These are phyloP conservation scores for Urochloa ruziziensis DNA, from an alignment of 176 grass and related monocot species.

Conservation along the genomic window DNA sequence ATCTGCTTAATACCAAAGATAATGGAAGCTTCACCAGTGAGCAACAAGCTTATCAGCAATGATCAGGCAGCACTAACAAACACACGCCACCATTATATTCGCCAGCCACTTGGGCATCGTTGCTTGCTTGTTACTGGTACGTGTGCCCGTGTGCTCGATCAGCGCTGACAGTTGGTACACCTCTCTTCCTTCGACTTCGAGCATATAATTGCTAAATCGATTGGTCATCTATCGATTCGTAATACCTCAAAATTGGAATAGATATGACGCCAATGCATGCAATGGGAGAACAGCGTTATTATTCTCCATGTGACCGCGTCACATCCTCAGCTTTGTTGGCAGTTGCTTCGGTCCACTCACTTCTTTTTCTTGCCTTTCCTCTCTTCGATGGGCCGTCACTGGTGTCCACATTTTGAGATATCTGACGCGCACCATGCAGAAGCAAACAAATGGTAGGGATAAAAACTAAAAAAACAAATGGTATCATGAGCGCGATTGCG, in stretches of 20 bases:
- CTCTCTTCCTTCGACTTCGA: too few species aligned
- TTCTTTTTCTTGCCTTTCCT: too few species aligned
- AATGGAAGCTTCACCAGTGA: not conserved
- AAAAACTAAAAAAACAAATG: too few species aligned
- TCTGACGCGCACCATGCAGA: not conserved
- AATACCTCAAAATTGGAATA: not conserved
- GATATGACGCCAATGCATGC: too few species aligned
- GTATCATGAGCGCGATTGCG: too few species aligned
- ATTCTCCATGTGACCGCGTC: too few species aligned
- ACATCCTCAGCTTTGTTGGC: not conserved
- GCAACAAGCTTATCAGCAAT: not conserved
- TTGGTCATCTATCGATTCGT: too few species aligned
- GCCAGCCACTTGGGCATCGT: not conserved
- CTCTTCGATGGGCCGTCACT: not conserved
- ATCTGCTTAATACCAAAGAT: not conserved
- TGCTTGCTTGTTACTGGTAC: not conserved
- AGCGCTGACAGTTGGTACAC: too few species aligned
- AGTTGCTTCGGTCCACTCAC: not conserved
- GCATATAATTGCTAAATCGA: too few species aligned
- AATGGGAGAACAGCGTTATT: too few species aligned
- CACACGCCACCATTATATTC: not conserved
- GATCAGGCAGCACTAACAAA: not conserved
- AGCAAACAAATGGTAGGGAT: not conserved
- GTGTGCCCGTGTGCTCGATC: too few species aligned
- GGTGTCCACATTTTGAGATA: not conserved